Base-by-base conservation (phyloP, 176 grass and related monocot species). In the Puccinellia tenuiflora region DNA sequence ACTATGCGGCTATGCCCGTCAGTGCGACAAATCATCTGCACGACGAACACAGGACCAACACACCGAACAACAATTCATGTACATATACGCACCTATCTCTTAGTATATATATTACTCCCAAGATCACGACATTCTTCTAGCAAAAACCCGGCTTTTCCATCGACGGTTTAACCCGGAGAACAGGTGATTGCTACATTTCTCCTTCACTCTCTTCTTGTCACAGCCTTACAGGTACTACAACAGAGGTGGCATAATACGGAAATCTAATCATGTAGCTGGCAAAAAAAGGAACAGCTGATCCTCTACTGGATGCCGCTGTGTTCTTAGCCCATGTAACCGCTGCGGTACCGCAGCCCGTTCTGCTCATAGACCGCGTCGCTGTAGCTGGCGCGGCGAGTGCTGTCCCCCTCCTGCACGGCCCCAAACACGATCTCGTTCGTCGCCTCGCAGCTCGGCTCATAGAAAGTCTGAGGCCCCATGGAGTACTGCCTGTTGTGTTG, bases 351-450 rank as follows among this genome's bases (percentile, higher is more conserved):
- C 83, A 95, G 45, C 9, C 88, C 87, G 59, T 90, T 84, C 50
- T 92, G 91, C 31, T 90, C 91, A 11, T 95, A 91, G 59, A 37
- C 54, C 0, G 76, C 82, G 21, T 92, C 91, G 0, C 84, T 89
- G 56, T 92, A 86, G 81, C 90, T 95, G 37, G 75, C 35, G 9
- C 67, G 73, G 22, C 80, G 83, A 53, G 79, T 85, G 34, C 54
- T 86, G 57, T 90, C 91, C 3, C 53, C 87, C 76, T 98, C 87
- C 80, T 98, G 92, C 63, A 98, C 93, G 4, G 96, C 91, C 37
- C 96, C 96, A 16, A 98, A 98, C 62, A 95, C 89, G 28, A 95
- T 89, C 87, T 98, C 89, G 1, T 95, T 98, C 1, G 84, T 87
- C 26, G 83, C 87, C 63, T 92, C 91, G n/a, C 85, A 90, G 87